These are phyloP conservation scores for Arctium minus DNA, from an alignment of 129 eudicot species.

Conservation along the genomic window DNA sequence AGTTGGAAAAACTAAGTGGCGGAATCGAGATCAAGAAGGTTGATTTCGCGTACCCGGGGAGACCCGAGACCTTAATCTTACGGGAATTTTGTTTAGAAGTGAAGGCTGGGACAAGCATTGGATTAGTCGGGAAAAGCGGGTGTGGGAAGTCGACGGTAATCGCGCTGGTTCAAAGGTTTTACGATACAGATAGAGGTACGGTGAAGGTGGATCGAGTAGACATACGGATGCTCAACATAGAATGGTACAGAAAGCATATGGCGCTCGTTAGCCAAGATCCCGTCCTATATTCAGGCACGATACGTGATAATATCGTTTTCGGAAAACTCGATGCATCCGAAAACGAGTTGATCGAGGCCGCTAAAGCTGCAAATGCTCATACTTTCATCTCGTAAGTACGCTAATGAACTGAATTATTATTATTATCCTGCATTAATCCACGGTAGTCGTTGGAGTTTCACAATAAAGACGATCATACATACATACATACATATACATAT, in stretches of 20 bases:
- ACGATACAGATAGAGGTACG: slow-evolving; percentile 66
- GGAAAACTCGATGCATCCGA: slow-evolving; percentile 86
- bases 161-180: slow-evolving; percentile 70
- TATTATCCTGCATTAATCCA: background rate
- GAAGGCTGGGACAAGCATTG: slow-evolving; percentile 75
- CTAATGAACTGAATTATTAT: background rate
- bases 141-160: slow-evolving; percentile 94
- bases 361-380: slow-evolving; percentile 91
- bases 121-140: slow-evolving; percentile 93
- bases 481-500: no score
- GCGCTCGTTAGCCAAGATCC: slow-evolving; percentile 98
- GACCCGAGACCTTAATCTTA: slow-evolving; percentile 59
- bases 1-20: slow-evolving; percentile 48
- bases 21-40: slow-evolving; percentile 71
- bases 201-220: slow-evolving; percentile 81
- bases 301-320: slow-evolving; percentile 67
- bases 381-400: slow-evolving; percentile 80
- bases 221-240: slow-evolving; percentile 60
- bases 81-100: slow-evolving; percentile 68
- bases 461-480: no score
- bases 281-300: slow-evolving; percentile 67
- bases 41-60: slow-evolving; percentile 70
- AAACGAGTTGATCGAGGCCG: slow-evolving; percentile 75
- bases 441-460: no score
- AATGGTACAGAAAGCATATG: slow-evolving; percentile 76